Evolutionary conservation across 2,329 filamentous ascomycete species (phyloP), one percentile per base, ranked within the genome.

Genomic region (Colletotrichum sp.): DNA sequence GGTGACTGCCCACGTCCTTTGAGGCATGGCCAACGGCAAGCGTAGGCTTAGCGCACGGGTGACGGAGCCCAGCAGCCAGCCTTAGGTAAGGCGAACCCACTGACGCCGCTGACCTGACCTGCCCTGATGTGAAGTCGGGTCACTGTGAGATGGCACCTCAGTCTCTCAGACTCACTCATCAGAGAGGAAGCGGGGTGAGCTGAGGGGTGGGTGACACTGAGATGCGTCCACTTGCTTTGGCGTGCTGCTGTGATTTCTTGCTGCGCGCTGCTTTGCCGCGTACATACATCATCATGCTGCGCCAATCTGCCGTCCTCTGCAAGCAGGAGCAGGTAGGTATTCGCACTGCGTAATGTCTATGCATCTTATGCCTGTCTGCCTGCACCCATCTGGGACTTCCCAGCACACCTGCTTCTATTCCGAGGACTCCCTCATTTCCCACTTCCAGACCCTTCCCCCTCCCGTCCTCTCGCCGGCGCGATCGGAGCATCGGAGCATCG

Each of bases 391-490:
- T 66, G 68, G 36, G 66, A 66, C 68, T 75, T 62, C 68, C 68
- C 30, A 43, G 38, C 36, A 75, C 30, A 26, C 55, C 21, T 71
- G 68, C 28, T 71, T 52, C 72, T 66, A 62, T 71, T 61, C 68
- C 61, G 62, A 75, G 72, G 38, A 66, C 36, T 66, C 36, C 48
- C 71, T 74, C 60, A 71, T 66, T 52, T 71, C 52, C 68, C 43
- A 12, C 66, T 18, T 26, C 55, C 26, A 68, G 38, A 66, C 61
- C 71, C 38, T 32, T 66, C 55, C 71, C 69, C 64, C 38, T 34
- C 67, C 68, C 67, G 64, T 65, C n/a, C 21, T 21, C 18, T 21
- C 15, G 24, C 38, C 55, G 24, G 68, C 66, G 36, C 26, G 8
- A 73, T 69, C 36, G 65, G 56, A 32, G 28, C 64, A 26, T 67